These are phyloP conservation scores for Aureobasidium subglaciale DNA, from an alignment of 2,329 filamentous ascomycete species.

Conservation along the genomic window DNA sequence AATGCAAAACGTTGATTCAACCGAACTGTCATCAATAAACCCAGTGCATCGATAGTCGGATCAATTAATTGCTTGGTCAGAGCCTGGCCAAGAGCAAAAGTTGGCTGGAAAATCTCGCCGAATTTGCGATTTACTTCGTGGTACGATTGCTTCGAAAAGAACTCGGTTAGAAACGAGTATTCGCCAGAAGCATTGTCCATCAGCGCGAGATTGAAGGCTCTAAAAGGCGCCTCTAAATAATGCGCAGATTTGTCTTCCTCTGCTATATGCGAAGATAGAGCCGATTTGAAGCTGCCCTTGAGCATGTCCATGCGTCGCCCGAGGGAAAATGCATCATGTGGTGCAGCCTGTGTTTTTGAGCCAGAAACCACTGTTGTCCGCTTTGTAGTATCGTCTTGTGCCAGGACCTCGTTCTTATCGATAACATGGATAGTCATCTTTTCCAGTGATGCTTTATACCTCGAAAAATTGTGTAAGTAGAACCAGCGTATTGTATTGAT, in stretches of 20 bases:
- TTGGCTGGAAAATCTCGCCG: slow-evolving; percentile 79
- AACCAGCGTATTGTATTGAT: slow-evolving; percentile 99
- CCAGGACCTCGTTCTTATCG: slow-evolving; percentile 73
- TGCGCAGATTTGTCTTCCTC: slow-evolving; percentile 83
- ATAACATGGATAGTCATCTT: slow-evolving; percentile 77
- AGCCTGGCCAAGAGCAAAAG: slow-evolving; percentile 72
- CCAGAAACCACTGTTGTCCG: slow-evolving; percentile 46
- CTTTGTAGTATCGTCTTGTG: slow-evolving; percentile 54
- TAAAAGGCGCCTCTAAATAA: slow-evolving; percentile 83
- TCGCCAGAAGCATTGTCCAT: slow-evolving; percentile 92
- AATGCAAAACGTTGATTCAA: slow-evolving; percentile 93
- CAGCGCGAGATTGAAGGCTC: slow-evolving; percentile 88
- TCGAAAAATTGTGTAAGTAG: slow-evolving; percentile 81
- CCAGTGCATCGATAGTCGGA: slow-evolving; percentile 74
- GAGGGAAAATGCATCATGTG: slow-evolving; percentile 82
- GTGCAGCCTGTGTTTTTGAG: slow-evolving; percentile 46
- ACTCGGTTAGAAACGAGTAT: slow-evolving; percentile 85
- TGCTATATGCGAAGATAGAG: slow-evolving; percentile 79
- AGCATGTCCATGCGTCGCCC: slow-evolving; percentile 80
- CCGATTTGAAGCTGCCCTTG: slow-evolving; percentile 63
- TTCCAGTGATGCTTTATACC: slow-evolving; percentile 76
- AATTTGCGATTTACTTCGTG: slow-evolving; percentile 76
- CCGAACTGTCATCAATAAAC: slow-evolving; percentile 82
- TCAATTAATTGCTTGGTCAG: slow-evolving; percentile 71
- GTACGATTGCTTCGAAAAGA: slow-evolving; percentile 76